Percentiles rank a stretch among this genome's conserved stretches.
These are phyloP conservation scores for Trypanosoma avium DNA, from an alignment of 208 protist genomes.

Conservation along the genomic window DNA sequence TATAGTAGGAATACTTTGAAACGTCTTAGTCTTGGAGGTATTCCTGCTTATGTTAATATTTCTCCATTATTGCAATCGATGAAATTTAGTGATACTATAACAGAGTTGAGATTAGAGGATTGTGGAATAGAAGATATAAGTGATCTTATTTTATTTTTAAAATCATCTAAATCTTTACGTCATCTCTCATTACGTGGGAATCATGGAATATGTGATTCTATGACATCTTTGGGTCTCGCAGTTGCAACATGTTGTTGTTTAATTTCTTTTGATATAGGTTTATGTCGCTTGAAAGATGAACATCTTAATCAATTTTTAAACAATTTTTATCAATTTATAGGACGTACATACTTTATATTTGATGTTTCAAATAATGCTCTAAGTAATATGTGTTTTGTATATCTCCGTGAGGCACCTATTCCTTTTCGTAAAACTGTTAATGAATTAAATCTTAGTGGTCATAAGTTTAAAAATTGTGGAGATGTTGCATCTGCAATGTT, in stretches of 20 bases:
- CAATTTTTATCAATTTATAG: slow-evolving; percentile 27
- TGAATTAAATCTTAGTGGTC: slow-evolving; percentile 34
- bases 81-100: slow-evolving; percentile 32
- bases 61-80: slow-evolving; percentile 19
- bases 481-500: slow-evolving; percentile 32
- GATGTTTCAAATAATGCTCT: slow-evolving; percentile 46
- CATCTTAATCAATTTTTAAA: slow-evolving; percentile 35
- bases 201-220: slow-evolving; percentile 30
- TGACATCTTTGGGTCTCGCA: slow-evolving; percentile 35
- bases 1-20: slow-evolving; percentile 16
- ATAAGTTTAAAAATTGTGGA: slow-evolving; percentile 29
- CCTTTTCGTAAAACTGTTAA: slow-evolving; percentile 22
- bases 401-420: slow-evolving; percentile 23
- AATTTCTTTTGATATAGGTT: slow-evolving; percentile 33
- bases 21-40: slow-evolving; percentile 24
- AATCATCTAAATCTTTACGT: slow-evolving; percentile 22
- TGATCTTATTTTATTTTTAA: slow-evolving; percentile 35
- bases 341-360: slow-evolving; percentile 37
- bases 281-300: slow-evolving; percentile 45
- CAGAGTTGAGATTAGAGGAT: slow-evolving; percentile 43
- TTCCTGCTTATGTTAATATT: slow-evolving; percentile 19
- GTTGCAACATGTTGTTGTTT: slow-evolving; percentile 32
- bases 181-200: slow-evolving; percentile 55
- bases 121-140: slow-evolving; percentile 25
- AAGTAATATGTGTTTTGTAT: slow-evolving; percentile 30